Evolutionary conservation across 441 rosid genomes (phyloP), one percentile per base, ranked within the genome.

Genomic region (Metrosideros polymorpha): DNA sequence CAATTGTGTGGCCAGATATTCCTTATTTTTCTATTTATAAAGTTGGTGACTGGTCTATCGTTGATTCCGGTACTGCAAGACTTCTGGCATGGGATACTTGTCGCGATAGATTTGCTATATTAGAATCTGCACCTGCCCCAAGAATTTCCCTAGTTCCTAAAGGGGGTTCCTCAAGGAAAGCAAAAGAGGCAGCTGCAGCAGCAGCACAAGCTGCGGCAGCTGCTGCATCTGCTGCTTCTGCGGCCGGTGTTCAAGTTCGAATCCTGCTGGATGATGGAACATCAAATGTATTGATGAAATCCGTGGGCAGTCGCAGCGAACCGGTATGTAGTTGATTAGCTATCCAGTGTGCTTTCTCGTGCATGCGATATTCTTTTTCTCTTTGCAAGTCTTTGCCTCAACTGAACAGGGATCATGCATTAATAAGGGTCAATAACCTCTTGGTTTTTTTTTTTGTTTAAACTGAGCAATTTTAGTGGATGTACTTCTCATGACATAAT

Each of bases 191-290:
- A 24, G 99, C 99, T 79, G 99, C 98, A 76, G 99, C 98, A 18
- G 98, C 99, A 84, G 99, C 97, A 85, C 99, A 96, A 90, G 99
- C 99, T 56, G 98, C 99, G 13, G 98, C 98, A 17, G 96, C 96
- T 7, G 99, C 99, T 89, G 99, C 99, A 89, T 89, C 91, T 90
- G 99, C 99, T 89, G 97, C 99, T 90, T 93, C 98, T 87, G 90
- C 97, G 2, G 98, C 99, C 79, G 91, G 93, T 88, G 99, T 98
- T 89, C 99, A 98, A 96, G 99, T 96, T 88, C 99, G 98, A 85
- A 96, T 98, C 89, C 94, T 98, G 91, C 93, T 98, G 90, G 99
- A 98, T 91, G 99, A 98, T 90, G 99, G 99, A 87, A 98, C 99
- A 85, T 98, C 99, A 89, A 98, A 98, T 92, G 93, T 98, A 86